These are phyloP conservation scores for Metschnikowia gelsemii DNA, from an alignment of 805 yeast genomes.

Conservation along the genomic window DNA sequence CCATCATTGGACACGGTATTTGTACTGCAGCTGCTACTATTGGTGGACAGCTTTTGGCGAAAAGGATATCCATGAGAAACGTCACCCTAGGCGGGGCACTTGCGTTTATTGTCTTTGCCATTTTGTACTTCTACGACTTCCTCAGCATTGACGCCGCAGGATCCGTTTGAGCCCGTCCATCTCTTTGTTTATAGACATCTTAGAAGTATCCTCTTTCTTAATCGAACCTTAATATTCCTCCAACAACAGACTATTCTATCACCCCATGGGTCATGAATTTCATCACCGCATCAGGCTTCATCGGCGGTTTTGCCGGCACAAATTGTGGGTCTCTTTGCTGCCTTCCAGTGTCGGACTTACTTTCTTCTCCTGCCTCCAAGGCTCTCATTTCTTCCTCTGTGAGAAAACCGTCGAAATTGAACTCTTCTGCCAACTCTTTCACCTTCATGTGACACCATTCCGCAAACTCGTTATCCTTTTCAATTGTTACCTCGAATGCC, in stretches of 20 bases:
- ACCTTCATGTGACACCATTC: constrained; percentile 63
- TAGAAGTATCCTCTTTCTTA: background rate
- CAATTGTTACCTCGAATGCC: constrained; percentile 27
- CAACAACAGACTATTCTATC: constrained; percentile 1
- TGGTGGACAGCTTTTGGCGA: constrained; percentile 90
- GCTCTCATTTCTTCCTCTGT: constrained; percentile 48
- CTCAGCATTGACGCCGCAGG: constrained; percentile 21
- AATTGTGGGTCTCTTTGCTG: constrained; percentile 13
- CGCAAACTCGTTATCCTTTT: constrained; percentile 62
- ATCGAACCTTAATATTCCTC: background rate
- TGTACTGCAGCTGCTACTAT: constrained; percentile 90
- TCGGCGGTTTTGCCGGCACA: constrained; percentile 14
- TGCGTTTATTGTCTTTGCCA: constrained; percentile 80
- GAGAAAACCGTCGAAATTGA: constrained; percentile 60
- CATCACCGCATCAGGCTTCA: constrained; percentile 37
- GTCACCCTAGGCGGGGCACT: constrained; percentile 89
- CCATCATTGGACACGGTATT: constrained; percentile 80
- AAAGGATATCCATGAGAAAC: constrained; percentile 84
- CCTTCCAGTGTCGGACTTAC: no score
- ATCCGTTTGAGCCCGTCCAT: constrained; percentile 16
- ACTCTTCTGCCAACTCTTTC: constrained; percentile 52
- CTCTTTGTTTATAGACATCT: background rate
- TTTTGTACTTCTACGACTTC: constrained; percentile 77
- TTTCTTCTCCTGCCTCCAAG: constrained; percentile 29
- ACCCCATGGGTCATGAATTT: constrained; percentile 42